Base-by-base conservation (phyloP, 2,329 filamentous ascomycete species). In the Ophiostoma novo-ulmi region DNA sequence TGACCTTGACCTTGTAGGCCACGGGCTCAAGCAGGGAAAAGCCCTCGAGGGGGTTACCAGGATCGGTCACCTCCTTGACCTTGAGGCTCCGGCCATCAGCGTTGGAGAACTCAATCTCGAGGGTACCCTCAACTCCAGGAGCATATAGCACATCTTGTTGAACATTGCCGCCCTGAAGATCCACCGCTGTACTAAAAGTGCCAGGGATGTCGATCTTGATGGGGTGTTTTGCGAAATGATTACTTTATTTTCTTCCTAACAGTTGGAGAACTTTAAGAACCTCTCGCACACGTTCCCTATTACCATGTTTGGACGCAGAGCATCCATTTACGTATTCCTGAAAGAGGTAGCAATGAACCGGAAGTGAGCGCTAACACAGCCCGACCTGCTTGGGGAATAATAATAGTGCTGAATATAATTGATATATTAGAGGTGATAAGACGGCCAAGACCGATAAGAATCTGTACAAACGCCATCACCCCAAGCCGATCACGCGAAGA, bases 61-160 rank as follows among this genome's bases (percentile, higher is more conserved):
- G 55, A 11, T 61, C 11, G 8, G 55, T 61, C 26, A 61, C 55
- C 10, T 61, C 26, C 55, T 61, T 61, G 22, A 61, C 55, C 26
- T 61, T 35, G 55, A 61, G 55, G 26, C 11, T 61, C 5, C 55
- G 55, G 26, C 55, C 55, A 22, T 61, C 55, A 11, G 55, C 55
- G n/a, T 61, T 61, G 8, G 55, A 61, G 55, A 61, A 61, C 55
- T 61, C 55, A 17, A 61, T 35, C 55, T 61, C 55, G 26, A 61
- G 55, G 2, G 55, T 26, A 17, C 55, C 55, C 22, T 14, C 55
- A 6, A 61, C 55, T 17, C 55, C 55, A 6, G 55, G 55, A 14
- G 55, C 55, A 35, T 35, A 61, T 13, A 61, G 22, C 13, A 61
- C 55, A 35, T 35, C 55, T 7, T 61, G 55, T 6, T 61, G 55